These are phyloP conservation scores for Chrysoporthe austroafricana DNA, from an alignment of 2,329 filamentous ascomycete genomes.

Conservation along the genomic window DNA sequence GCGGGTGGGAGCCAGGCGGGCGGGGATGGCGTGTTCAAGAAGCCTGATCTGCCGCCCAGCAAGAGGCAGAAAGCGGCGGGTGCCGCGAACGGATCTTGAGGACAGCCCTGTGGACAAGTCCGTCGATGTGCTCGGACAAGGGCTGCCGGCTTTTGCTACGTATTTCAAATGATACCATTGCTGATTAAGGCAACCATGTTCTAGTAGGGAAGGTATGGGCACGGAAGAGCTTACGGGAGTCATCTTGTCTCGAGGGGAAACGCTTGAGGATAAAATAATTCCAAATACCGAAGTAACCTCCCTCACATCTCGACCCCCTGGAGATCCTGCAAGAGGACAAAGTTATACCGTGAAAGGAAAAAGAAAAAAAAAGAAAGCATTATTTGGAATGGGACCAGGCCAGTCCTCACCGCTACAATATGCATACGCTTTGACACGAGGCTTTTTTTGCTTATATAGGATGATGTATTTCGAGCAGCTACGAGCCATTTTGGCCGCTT, in stretches of 20 bases:
- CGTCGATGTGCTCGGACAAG: neutral
- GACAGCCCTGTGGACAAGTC: constrained; percentile 29
- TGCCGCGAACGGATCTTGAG: constrained; percentile 50
- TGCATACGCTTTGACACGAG: neutral
- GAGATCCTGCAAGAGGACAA: neutral
- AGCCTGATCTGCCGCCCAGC: constrained; percentile 71
- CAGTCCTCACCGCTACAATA: too few relatives aligned
- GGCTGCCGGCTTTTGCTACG: neutral
- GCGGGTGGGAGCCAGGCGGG: constrained; percentile 33
- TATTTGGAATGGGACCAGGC: too few relatives aligned
- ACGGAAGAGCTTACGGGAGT: too few relatives aligned
- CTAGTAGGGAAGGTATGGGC: neutral
- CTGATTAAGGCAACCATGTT: neutral
- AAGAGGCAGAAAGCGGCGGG: constrained; percentile 76
- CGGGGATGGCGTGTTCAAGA: constrained; percentile 73
- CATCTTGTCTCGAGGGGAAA: too few relatives aligned
- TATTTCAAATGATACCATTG: neutral
- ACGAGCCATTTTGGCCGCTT: neutral
- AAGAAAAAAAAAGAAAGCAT: neutral
- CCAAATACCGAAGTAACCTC: too few relatives aligned
- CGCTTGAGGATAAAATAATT: too few relatives aligned
- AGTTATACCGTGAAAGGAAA: neutral
- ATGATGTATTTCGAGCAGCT: neutral
- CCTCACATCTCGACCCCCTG: neutral
- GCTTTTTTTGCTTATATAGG: neutral